A percentile compares a stretch with the other conserved stretches of the same genome.
phyloP scores from a whole-genome alignment of 352 stramenopile species.

The Globisporangium acanthophoron region DNA sequence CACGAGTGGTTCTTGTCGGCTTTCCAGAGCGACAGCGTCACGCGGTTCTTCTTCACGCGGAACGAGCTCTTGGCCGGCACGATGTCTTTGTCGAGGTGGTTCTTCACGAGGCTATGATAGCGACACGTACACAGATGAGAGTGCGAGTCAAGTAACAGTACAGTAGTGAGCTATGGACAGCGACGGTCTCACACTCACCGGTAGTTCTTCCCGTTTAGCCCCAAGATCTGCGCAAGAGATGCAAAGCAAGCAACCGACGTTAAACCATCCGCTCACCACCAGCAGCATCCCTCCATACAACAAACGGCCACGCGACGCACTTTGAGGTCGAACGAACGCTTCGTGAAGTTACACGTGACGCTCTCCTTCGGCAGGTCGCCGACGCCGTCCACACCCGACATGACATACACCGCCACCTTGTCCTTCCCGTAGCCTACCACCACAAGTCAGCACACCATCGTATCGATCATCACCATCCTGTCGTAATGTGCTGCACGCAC shows the following conservation, averaged over 20 bases:
- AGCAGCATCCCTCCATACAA: neutral
- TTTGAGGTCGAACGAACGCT: constrained; percentile 82
- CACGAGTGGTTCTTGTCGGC: constrained; percentile 69
- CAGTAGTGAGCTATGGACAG: too few species aligned
- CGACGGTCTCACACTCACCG: constrained; percentile 13
- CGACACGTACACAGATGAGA: neutral
- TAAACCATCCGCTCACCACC: too few species aligned
- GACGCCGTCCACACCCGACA: constrained; percentile 78
- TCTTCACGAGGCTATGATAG: constrained; percentile 48
- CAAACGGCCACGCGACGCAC: constrained; percentile 11
- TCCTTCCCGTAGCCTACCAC: constrained; percentile 70
- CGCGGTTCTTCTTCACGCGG: constrained; percentile 83
- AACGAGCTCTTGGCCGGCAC: constrained; percentile 65
- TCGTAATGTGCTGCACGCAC: constrained; percentile 8
- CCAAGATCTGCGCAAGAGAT: constrained; percentile 35
- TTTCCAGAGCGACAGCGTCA: constrained; percentile 77
- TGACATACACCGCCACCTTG: constrained; percentile 80
- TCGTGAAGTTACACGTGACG: constrained; percentile 73
- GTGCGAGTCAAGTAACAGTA: neutral
- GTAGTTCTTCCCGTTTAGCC: constrained; percentile 70
- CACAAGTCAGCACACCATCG: neutral
- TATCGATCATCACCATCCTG: too few species aligned
- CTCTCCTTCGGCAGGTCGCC: constrained; percentile 66
- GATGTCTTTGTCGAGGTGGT: constrained; percentile 83
- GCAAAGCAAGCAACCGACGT: too few species aligned